Base-by-base conservation (phyloP, 768 basidiomycete genomes). In the Trametes maxima region DNA sequence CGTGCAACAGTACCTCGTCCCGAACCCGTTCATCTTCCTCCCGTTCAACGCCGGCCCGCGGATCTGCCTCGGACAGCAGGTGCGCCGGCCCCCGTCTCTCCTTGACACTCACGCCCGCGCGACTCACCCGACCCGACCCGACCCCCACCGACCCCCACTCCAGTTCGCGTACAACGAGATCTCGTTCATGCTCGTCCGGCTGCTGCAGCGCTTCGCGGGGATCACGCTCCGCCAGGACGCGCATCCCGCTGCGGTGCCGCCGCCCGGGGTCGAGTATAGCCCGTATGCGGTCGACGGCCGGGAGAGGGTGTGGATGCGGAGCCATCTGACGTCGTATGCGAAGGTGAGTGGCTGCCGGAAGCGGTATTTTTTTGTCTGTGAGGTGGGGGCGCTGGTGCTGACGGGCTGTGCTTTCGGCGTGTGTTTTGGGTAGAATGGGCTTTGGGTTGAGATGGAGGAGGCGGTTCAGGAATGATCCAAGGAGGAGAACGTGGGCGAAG, bases 131-230 rank as follows among this genome's bases (percentile, higher is more conserved):
- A n/a, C n/a, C 2, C 36, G 2, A 1, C n/a, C 2, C 36, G 22
- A 8, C 22, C 22, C 5, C 12, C 28, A n/a, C 6, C 16, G 6
- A 17, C 6, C 17, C 19, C 22, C 52, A 11, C 54, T 42, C 24
- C 59, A 86, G 80, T 87, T 86, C 66, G 87, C 87, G 5, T 88
- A 88, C 70, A 78, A 86, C 62, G 85, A 88, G 66, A 72, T 79
- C 1, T 86, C 86, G 3, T 88, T 85, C 71, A 80, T 87, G 73
- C 79, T 89, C 51, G 76, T 83, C 36, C 80, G 85, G 14, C 73
- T 89, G 13, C 70, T 88, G 10, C 87, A 89, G 66, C 69, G 70
- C 12, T 86, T 86, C 70, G 77, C 78, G 11, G 65, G 66, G 3
- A 71, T 89, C 48, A 62, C 70, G 7, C 75, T 85, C 21, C 80